Evolutionary conservation across 805 yeast genomes (phyloP).

Genomic region (Nakazawaea wickerhamii): DNA sequence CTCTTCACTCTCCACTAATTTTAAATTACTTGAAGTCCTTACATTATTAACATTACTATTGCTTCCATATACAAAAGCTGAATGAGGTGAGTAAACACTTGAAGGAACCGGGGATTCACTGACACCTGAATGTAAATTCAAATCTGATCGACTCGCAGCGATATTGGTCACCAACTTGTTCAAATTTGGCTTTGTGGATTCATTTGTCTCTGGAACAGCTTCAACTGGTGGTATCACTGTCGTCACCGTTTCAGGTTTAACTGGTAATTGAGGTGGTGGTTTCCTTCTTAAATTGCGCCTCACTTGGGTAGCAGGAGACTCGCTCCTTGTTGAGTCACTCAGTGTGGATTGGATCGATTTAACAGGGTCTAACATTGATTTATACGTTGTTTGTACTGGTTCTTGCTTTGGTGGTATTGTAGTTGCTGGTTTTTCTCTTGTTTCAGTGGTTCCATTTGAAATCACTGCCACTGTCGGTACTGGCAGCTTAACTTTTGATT

Average conservation of each 20-base stretch:
- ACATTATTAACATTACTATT: background rate
- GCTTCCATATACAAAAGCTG: constrained; percentile 3
- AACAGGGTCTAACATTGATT: background rate
- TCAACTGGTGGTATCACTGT: background rate
- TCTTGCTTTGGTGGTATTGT: background rate
- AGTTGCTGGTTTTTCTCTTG: background rate
- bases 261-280: constrained; percentile 3
- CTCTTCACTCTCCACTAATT: background rate
- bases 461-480: background rate
- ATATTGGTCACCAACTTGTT: constrained; percentile 5
- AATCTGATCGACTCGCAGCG: constrained; percentile 2
- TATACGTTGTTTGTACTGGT: background rate
- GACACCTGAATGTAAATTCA: background rate
- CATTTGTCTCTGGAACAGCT: background rate
- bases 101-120: constrained; percentile 5
- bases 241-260: background rate
- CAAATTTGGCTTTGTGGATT: constrained; percentile 7
- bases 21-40: constrained; percentile 3
- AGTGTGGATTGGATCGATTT: constrained; percentile 1
- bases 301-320: background rate
- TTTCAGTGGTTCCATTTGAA: background rate
- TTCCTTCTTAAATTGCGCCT: constrained; percentile 1
- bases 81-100: constrained; percentile 9
- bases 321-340: background rate
- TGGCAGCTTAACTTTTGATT: background rate